Evolutionary conservation across 2,329 filamentous ascomycete genomes (phyloP), one percentile per base, ranked within the genome.

Genomic region (Exophiala mesophila): DNA sequence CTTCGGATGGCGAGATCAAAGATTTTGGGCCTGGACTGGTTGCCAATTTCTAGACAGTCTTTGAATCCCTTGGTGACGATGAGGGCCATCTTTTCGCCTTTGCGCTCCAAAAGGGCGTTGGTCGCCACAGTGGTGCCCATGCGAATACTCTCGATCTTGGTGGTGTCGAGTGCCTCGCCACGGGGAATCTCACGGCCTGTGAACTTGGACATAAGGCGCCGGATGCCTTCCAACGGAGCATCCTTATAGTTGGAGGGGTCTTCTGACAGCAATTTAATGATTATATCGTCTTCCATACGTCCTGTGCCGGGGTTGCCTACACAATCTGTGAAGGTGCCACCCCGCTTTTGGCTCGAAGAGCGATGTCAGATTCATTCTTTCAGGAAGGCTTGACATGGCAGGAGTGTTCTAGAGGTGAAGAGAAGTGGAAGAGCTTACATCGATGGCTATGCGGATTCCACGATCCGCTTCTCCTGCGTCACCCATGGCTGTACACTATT

Each of bases 121-220:
- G 89, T 96, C 7, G 89, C 89, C 9, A 96, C 88, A 0, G 89
- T 96, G 1, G 89, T 96, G 32, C 89, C 89, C 89, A 96, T 96
- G 35, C 89, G 83, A 61, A 96, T 95, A 41, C 85, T 88, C 55
- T 92, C 86, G 55, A 96, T 94, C 58, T 81, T 69, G 13, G 80
- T 78, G 1, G 88, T 95, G 62, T 95, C 88, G 6, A 95, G 70
- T 1, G 84, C 71, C 60, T 88, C 72, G 18, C 87, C 88, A 35
- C 88, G 80, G 3, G 86, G 85, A 32, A 94, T 88, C 3, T 90
- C 82, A 44, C 76, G 74, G 40, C 76, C 74, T 2, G 81, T 78
- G 63, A 94, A 94, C 55, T 79, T 81, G 53, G 82, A 83, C 65
- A 95, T 79, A 43, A 95, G 81, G 44, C 89, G 82, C 12, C 89